These are phyloP conservation scores for Orbilia quercus DNA, from an alignment of 2,329 filamentous ascomycete genomes.

Conservation along the genomic window DNA sequence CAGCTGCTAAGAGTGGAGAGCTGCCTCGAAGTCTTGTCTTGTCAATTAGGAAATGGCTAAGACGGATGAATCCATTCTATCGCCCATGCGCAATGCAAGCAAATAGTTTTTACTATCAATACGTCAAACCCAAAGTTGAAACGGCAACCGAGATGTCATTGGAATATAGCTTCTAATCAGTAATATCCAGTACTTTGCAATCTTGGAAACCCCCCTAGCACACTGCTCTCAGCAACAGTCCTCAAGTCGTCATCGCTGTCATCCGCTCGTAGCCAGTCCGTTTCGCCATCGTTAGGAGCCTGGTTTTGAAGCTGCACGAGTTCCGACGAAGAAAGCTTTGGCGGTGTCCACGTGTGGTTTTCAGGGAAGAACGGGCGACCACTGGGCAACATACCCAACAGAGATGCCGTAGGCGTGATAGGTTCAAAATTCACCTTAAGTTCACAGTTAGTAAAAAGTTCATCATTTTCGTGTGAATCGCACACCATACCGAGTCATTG, in stretches of 20 bases:
- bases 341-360: conserved; percentile 43
- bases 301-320: conserved; percentile 39
- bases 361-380: conserved; percentile 43
- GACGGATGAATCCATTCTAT: neutral
- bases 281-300: conserved; percentile 39
- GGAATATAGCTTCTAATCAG: conserved; percentile 13
- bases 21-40: conserved; percentile 20
- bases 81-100: neutral
- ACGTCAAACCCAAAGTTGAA: neutral
- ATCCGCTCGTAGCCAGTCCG: conserved; percentile 46
- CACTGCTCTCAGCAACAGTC: conserved; percentile 11
- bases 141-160: neutral
- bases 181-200: conserved; percentile 54
- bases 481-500: conserved; percentile 81
- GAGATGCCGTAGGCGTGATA: conserved; percentile 32
- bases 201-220: conserved; percentile 44
- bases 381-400: conserved; percentile 32
- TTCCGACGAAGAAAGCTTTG: conserved; percentile 47
- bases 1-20: conserved; percentile 11
- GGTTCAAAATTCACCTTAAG: conserved; percentile 53
- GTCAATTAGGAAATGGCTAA: conserved; percentile 47
- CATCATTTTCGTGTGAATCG: neutral
- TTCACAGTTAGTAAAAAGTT: conserved; percentile 20
- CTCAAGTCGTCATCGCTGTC: conserved; percentile 46
- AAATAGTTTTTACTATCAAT: neutral